Percentiles rank a stretch among this genome's conserved stretches.
These are phyloP conservation scores for Solanum pimpinellifolium DNA, from an alignment of 257 asterid species.

Conservation along the genomic window DNA sequence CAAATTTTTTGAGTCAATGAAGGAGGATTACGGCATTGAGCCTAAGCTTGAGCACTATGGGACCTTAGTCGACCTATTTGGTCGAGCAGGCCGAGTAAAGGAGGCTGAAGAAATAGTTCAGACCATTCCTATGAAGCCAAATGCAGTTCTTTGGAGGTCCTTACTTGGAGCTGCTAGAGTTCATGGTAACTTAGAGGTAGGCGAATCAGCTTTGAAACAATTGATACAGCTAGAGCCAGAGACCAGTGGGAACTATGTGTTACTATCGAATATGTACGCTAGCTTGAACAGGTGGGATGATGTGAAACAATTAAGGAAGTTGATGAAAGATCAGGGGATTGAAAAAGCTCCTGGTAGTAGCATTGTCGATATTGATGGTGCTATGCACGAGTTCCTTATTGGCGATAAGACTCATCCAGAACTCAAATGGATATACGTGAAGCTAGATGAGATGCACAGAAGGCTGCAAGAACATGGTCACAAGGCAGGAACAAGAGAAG, in stretches of 20 bases:
- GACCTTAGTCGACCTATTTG: conserved; percentile 39
- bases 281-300: conserved; percentile 41
- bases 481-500: conserved; percentile 19
- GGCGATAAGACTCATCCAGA: conserved; percentile 33
- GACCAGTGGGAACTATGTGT: conserved; percentile 30
- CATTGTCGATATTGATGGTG: conserved; percentile 17
- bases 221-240: conserved; percentile 37
- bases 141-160: conserved; percentile 43
- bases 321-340: conserved; percentile 40
- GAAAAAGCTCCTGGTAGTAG: conserved; percentile 23
- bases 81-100: conserved; percentile 32
- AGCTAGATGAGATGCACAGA: conserved; percentile 20
- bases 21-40: conserved; percentile 8
- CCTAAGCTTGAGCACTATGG: conserved; percentile 50
- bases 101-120: conserved; percentile 37
- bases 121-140: conserved; percentile 34
- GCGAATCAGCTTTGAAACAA: conserved; percentile 26
- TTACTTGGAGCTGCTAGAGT: conserved; percentile 37
- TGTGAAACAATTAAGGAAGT: conserved; percentile 16
- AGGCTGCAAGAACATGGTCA: conserved; percentile 19
- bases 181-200: conserved; percentile 36
- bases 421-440: conserved; percentile 1
- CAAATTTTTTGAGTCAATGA: conserved; percentile 23
- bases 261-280: conserved; percentile 46
- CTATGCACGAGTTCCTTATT: conserved; percentile 30